These are phyloP conservation scores for Cryptosporidium ryanae DNA, from an alignment of 169 alveolate species.

Conservation along the genomic window DNA sequence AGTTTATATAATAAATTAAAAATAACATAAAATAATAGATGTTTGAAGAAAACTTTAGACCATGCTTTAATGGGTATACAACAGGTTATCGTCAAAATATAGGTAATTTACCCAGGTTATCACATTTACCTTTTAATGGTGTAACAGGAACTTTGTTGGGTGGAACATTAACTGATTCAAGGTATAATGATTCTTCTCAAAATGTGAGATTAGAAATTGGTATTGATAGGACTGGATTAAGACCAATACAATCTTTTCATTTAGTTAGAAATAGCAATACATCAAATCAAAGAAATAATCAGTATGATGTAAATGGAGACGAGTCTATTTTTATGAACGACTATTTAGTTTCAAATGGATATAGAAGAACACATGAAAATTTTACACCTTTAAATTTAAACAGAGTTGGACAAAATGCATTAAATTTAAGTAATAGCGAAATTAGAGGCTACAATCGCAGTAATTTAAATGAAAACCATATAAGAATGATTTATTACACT, in stretches of 20 bases:
- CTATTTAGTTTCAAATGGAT: no score
- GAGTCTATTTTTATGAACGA: no score
- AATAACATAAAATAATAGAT: background rate
- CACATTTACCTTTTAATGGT: conserved; percentile 19
- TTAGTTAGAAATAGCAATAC: background rate
- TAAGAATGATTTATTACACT: background rate
- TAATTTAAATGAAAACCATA: background rate
- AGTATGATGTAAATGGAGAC: background rate
- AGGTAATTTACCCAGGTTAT: conserved; percentile 1
- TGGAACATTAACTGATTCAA: conserved; percentile 11
- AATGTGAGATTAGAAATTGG: no score
- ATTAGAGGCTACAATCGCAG: background rate
- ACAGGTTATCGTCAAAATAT: background rate
- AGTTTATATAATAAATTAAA: no score
- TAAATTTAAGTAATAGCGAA: background rate
- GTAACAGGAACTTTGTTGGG: conserved; percentile 55
- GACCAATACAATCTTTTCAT: background rate
- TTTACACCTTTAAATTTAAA: no score
- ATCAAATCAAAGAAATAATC: background rate
- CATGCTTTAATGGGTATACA: conserved; percentile 3
- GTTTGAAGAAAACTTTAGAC: conserved; percentile 1
- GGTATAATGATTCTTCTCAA: background rate
- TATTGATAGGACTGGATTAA: no score
- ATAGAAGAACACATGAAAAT: no score
- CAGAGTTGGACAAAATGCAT: background rate